These are phyloP conservation scores for Solanum raphanifolium DNA, from an alignment of 257 asterid genomes.

Conservation along the genomic window DNA sequence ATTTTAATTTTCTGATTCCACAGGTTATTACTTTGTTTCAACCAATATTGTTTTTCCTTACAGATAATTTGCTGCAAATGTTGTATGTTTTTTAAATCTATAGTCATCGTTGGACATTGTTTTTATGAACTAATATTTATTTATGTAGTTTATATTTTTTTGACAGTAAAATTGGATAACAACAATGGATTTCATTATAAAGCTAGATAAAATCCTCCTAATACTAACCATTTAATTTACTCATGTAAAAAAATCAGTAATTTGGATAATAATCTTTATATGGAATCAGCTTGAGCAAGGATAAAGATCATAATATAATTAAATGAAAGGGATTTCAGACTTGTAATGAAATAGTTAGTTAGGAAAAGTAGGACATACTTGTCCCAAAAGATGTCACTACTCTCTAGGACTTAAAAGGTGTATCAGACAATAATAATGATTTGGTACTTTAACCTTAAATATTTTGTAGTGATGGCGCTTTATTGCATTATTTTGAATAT, in stretches of 20 bases:
- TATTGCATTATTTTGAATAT: not conserved
- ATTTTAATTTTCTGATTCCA: not conserved
- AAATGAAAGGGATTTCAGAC: not conserved
- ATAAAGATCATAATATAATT: not conserved
- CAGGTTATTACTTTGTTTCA: not conserved
- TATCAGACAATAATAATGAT: not conserved
- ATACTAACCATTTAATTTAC: not conserved
- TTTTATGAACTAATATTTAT: not conserved
- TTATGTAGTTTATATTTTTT: not conserved
- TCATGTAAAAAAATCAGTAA: not conserved
- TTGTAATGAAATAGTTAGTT: not conserved
- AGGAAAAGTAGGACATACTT: not conserved
- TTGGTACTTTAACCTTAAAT: not conserved
- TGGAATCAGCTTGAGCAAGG: not conserved
- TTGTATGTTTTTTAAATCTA: not conserved
- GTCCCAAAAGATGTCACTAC: not conserved
- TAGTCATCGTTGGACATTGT: not conserved
- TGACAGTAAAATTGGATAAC: not conserved
- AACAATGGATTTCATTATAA: not conserved
- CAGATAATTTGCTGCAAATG: not conserved
- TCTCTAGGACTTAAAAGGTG: not conserved
- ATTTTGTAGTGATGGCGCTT: not conserved
- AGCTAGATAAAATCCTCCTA: not conserved
- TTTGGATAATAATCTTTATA: not conserved
- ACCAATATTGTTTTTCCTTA: not conserved